Percentiles rank a stretch among this genome's conserved stretches.
These are phyloP conservation scores for Acanthamoeba sp. DNA, from an alignment of 208 protist species.

Conservation along the genomic window DNA sequence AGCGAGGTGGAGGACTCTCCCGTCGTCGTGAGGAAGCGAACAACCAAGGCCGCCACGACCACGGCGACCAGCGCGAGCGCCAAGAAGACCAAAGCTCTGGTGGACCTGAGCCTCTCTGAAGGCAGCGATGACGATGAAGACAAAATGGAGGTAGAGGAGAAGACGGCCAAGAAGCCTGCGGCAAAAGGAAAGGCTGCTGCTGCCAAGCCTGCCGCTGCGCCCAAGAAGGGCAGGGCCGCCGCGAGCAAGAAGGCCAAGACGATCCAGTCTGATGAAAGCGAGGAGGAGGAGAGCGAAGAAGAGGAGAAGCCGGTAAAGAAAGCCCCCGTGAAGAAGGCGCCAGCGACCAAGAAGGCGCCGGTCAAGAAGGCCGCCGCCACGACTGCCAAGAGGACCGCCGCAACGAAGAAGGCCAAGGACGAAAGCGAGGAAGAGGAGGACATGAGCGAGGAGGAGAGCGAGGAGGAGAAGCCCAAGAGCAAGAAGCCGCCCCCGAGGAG, in stretches of 20 bases:
- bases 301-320: neutral
- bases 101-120: conserved; percentile 34
- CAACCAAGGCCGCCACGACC: neutral
- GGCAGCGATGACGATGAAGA: conserved; percentile 22
- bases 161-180: conserved; percentile 2
- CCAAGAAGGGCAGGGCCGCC: neutral
- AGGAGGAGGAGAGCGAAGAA: conserved; percentile 29
- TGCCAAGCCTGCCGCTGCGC: neutral
- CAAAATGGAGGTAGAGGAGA: neutral
- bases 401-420: neutral
- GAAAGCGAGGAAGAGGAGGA: conserved; percentile 37
- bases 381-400: neutral
- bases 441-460: conserved; percentile 24
- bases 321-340: neutral
- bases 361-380: neutral
- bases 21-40: neutral
- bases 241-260: conserved; percentile 16
- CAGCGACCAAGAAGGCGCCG: neutral
- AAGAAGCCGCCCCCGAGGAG: conserved; percentile 7
- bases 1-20: conserved; percentile 50
- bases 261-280: neutral
- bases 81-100: conserved; percentile 14
- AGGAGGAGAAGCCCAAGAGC: neutral
- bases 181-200: neutral
- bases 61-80: neutral